Percentiles rank a stretch among this genome's conserved stretches.
Conservation (phyloP, 106 monocot genomes). For the Xerophyta viscosa region DNA sequence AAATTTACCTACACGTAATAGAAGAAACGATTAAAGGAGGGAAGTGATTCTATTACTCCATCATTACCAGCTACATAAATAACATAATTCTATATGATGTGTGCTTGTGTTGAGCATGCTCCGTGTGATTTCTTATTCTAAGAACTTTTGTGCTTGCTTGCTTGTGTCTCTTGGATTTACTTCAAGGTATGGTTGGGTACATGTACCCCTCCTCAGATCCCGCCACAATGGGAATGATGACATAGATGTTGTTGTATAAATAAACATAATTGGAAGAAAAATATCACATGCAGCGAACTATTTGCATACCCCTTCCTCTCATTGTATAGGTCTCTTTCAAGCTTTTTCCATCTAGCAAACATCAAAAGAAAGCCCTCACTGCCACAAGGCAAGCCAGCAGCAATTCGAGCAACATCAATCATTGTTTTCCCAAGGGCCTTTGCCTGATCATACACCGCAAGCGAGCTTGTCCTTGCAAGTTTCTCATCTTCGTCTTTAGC, state of each 20-base stretch:
- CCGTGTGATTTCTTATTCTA: too few species aligned
- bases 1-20: not conserved
- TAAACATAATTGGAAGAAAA: not conserved
- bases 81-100: too few species aligned
- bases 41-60: too few species aligned
- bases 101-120: too few species aligned
- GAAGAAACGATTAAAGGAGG: not conserved
- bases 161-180: too few species aligned
- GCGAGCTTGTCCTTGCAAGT: conserved; percentile 56
- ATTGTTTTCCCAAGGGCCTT: conserved; percentile 81
- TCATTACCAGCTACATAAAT: too few species aligned
- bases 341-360: conserved; percentile 99
- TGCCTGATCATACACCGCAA: conserved; percentile 85
- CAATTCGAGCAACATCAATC: conserved; percentile 91
- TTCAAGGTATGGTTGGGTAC: too few species aligned
- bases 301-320: conserved; percentile 82
- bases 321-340: conserved; percentile 93
- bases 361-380: conserved; percentile 94
- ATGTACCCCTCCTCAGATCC: too few species aligned
- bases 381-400: conserved; percentile 97
- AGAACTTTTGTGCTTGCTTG: too few species aligned
- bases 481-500: conserved; percentile 90
- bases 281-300: not conserved
- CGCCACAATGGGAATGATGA: too few species aligned
- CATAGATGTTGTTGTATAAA: too few species aligned